A percentile compares a stretch with the other conserved stretches of the same genome.
These are phyloP conservation scores for Trichoderma lentiforme DNA, from an alignment of 2,329 filamentous ascomycete genomes.

Conservation along the genomic window DNA sequence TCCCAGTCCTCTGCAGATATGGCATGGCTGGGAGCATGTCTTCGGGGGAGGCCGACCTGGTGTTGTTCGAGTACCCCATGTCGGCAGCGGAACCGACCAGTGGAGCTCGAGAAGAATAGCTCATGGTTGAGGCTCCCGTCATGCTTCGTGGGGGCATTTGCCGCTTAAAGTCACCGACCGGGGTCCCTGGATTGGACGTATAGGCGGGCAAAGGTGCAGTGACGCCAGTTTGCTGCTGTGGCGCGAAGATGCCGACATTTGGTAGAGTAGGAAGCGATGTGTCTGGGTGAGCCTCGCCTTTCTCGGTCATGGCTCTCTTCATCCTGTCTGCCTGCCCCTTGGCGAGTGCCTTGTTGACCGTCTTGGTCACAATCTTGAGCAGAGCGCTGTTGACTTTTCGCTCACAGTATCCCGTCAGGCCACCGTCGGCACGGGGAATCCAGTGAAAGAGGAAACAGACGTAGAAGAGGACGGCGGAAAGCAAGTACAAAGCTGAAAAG, in stretches of 20 bases:
- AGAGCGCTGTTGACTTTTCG: slow-evolving; percentile 87
- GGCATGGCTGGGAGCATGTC: slow-evolving; percentile 24
- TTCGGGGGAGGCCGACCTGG: slow-evolving; percentile 34
- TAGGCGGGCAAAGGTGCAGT: slow-evolving; percentile 58
- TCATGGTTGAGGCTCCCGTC: slow-evolving; percentile 58
- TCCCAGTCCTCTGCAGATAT: slow-evolving; percentile 35
- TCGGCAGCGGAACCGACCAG: slow-evolving; percentile 57
- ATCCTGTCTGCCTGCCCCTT: slow-evolving; percentile 65
- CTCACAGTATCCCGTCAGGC: slow-evolving; percentile 80
- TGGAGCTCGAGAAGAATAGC: slow-evolving; percentile 62
- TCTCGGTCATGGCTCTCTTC: slow-evolving; percentile 54
- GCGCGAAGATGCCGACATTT: slow-evolving; percentile 27
- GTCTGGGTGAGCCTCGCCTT: slow-evolving; percentile 48
- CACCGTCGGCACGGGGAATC: slow-evolving; percentile 77
- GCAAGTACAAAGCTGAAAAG: slow-evolving; percentile 70
- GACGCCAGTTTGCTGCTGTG: slow-evolving; percentile 36
- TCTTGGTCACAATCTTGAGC: slow-evolving; percentile 77
- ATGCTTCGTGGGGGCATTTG: slow-evolving; percentile 45
- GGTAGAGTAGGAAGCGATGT: slow-evolving; percentile 67
- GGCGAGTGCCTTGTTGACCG: slow-evolving; percentile 83
- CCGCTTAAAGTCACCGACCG: slow-evolving; percentile 49
- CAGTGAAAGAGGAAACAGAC: slow-evolving; percentile 89
- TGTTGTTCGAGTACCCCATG: slow-evolving; percentile 52
- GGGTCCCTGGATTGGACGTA: slow-evolving; percentile 49
- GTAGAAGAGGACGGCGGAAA: slow-evolving; percentile 76